phyloP scores from a whole-genome alignment of 371 early-diverging fungal species.

The Zychaea mexicana region DNA sequence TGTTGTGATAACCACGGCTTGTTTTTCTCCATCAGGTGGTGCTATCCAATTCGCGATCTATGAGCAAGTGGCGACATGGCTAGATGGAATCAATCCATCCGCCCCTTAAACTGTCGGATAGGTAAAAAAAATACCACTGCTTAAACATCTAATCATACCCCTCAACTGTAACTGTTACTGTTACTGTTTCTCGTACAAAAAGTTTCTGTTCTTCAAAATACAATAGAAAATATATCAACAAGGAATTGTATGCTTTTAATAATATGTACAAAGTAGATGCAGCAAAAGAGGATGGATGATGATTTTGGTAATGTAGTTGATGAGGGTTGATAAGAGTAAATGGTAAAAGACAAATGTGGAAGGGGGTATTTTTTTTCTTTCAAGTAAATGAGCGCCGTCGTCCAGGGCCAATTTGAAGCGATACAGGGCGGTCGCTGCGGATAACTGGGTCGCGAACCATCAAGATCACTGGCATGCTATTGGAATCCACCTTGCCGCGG shows the following conservation, averaged over 20 bases:
- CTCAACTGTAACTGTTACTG: background rate
- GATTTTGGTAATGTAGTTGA: too few relatives aligned
- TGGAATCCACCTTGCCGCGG: slow-evolving; percentile 18
- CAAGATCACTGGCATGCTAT: slow-evolving; percentile 16
- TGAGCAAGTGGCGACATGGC: slow-evolving; percentile 34
- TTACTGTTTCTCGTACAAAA: background rate
- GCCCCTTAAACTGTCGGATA: background rate
- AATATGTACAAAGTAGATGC: background rate
- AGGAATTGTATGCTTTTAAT: background rate
- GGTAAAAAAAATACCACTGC: background rate
- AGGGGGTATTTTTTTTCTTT: background rate
- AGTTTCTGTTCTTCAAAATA: background rate
- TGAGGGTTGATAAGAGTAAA: background rate
- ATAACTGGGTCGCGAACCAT: slow-evolving; percentile 34
- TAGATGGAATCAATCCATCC: slow-evolving; percentile 20
- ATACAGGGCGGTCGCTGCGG: slow-evolving; percentile 15
- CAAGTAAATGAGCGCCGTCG: slow-evolving; percentile 30
- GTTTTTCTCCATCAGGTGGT: slow-evolving; percentile 26
- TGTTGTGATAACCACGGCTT: background rate
- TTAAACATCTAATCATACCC: too few relatives aligned
- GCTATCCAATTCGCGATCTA: slow-evolving; percentile 53
- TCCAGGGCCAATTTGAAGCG: slow-evolving; percentile 35
- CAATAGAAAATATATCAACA: too few relatives aligned
- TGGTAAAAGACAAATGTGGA: background rate
- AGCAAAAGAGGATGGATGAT: too few relatives aligned